A percentile compares a stretch with the other conserved stretches of the same genome.
These are phyloP conservation scores for Albophoma yamanashiensis DNA, from an alignment of 2,329 filamentous ascomycete genomes.

Conservation along the genomic window DNA sequence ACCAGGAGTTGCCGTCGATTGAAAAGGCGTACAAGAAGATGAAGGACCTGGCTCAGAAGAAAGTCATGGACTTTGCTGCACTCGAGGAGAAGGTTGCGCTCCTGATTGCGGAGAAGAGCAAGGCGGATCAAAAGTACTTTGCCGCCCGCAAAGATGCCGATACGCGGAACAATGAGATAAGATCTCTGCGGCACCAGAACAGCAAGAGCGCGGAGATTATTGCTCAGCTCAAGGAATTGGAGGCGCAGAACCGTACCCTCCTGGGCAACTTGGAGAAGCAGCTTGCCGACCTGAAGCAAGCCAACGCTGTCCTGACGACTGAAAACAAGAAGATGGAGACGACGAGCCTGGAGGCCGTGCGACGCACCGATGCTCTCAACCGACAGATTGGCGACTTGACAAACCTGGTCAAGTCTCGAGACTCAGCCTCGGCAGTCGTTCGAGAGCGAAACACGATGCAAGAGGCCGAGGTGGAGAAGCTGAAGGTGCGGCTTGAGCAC, in stretches of 20 bases:
- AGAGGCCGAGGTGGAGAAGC: constrained; percentile 69
- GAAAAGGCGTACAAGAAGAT: constrained; percentile 87
- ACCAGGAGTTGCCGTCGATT: constrained; percentile 79
- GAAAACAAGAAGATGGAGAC: constrained; percentile 71
- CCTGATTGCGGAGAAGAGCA: constrained; percentile 79
- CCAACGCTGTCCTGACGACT: constrained; percentile 56
- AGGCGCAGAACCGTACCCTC: constrained; percentile 64
- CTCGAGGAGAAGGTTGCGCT: constrained; percentile 70
- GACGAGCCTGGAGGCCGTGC: constrained; percentile 56
- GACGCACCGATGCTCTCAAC: constrained; percentile 61
- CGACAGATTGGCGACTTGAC: constrained; percentile 70
- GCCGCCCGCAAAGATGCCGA: constrained; percentile 92
- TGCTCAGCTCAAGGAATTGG: constrained; percentile 82
- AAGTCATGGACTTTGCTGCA: constrained; percentile 64
- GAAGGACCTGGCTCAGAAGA: constrained; percentile 74
- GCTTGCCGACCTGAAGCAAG: constrained; percentile 68
- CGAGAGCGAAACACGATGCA: constrained; percentile 49
- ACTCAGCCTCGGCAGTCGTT: constrained; percentile 42
- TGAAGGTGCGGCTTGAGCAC: constrained; percentile 67
- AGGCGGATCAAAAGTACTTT: constrained; percentile 97
- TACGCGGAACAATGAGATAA: constrained; percentile 68
- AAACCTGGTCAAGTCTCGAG: constrained; percentile 63
- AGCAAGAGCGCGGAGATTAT: constrained; percentile 90
- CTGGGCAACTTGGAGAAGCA: constrained; percentile 87
- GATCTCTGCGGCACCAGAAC: constrained; percentile 71